Evolutionary conservation across 257 asterid species (phyloP), one percentile per base, ranked within the genome.

Genomic region (Nicotiana tomentosiformis): DNA sequence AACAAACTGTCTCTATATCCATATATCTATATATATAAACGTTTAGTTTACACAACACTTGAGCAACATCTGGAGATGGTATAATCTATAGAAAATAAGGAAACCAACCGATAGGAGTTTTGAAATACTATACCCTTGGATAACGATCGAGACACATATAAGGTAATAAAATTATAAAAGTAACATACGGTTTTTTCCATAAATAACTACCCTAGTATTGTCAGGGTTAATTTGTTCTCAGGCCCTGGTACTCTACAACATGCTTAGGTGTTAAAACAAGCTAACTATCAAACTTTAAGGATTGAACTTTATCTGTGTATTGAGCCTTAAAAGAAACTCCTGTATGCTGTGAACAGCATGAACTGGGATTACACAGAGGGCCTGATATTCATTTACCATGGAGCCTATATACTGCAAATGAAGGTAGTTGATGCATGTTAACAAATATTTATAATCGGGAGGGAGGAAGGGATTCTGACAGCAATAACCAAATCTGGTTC

Each of bases 381-480:
- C 14, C 79, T 72, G 61, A 46, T 14, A 72, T 35, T 72, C 26
- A 46, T 46, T 46, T 72, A 55, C 58, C 56, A 72, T 12, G 39
- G 61, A 32, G 35, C 61, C 79, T 12, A 46, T 23, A 46, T 72
- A 46, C 26, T 72, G 79, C 79, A 72, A 46, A 72, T 46, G 79
- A 29, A 46, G 79, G 79, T 49, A 16, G 61, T 72, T 72, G 39
- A 72, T 46, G 46, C 79, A 72, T n/a, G 79, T 72, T 72, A 5
- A 12, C 79, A 72, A 72, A 46, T 11, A 72, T 72, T 18, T 23
- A 72, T 6, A 72, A 72, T 32, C 61, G 4, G 37, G 60, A 70
- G 20, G 17, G 20, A 46, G 60, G 79, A 6, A 46, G 37, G 20
- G 60, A 23, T 23, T 20, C 14, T 12, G 49, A 72, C 49, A 56